These are phyloP conservation scores for Posidonia australis DNA, from an alignment of 106 monocot genomes.

Conservation along the genomic window DNA sequence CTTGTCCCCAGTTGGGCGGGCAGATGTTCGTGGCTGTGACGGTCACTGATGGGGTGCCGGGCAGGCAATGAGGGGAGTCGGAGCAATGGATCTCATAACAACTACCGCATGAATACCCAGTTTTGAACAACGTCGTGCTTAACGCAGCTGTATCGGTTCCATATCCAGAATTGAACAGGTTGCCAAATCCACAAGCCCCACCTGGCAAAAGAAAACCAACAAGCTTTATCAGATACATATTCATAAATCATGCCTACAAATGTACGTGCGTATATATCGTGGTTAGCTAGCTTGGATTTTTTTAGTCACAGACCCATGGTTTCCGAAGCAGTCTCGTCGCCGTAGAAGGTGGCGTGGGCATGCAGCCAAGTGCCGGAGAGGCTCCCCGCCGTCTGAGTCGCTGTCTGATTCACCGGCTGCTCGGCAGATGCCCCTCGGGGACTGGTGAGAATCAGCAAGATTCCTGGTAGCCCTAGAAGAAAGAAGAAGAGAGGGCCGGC, in stretches of 20 bases:
- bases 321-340: slow-evolving; percentile 53
- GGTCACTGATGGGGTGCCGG: slow-evolving; percentile 35
- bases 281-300: too few species aligned
- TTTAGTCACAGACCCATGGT: slow-evolving; percentile 65
- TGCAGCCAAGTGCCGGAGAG: slow-evolving; percentile 21
- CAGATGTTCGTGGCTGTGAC: slow-evolving; percentile 83
- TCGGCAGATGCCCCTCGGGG: not conserved
- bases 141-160: slow-evolving; percentile 53
- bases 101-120: slow-evolving; percentile 47
- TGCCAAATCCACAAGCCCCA: slow-evolving; percentile 75
- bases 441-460: not conserved
- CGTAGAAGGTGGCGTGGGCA: slow-evolving; percentile 76
- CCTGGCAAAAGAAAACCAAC: slow-evolving; percentile 25
- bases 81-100: slow-evolving; percentile 66
- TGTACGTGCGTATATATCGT: too few species aligned
- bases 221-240: too few species aligned
- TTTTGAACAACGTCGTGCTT: slow-evolving; percentile 58
- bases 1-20: slow-evolving; percentile 67
- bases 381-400: not conserved
- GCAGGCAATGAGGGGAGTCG: slow-evolving; percentile 28
- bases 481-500: not conserved
- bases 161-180: slow-evolving; percentile 43
- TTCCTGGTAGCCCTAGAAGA: not conserved
- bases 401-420: not conserved
- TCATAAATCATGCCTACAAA: not conserved